Conservation (phyloP, 805 yeast species). For the Wickerhamiella parazyma region DNA sequence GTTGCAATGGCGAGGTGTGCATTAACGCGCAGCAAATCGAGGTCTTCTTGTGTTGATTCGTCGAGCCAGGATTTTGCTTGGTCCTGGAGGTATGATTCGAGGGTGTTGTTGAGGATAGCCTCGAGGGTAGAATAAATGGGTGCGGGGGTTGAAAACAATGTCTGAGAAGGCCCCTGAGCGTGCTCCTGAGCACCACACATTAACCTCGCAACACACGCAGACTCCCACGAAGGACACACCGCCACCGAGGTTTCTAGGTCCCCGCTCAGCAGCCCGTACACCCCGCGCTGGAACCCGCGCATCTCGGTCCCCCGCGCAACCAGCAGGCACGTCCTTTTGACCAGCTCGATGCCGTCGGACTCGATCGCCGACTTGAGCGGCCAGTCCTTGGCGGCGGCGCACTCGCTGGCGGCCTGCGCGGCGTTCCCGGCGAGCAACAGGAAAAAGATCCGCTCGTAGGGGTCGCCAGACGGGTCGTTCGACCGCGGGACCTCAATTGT, state of each 20-base stretch:
- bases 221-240: slow-evolving; percentile 1
- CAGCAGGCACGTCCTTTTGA: neutral
- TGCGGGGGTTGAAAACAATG: no score
- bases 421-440: neutral
- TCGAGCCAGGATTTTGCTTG: neutral
- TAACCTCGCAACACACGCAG: neutral
- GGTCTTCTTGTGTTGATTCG: neutral
- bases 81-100: neutral
- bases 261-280: slow-evolving; percentile 3
- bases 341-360: neutral
- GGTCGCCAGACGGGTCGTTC: neutral
- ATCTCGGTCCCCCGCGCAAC: neutral
- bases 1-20: slow-evolving; percentile 1
- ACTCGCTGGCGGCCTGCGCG: neutral
- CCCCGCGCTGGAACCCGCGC: neutral
- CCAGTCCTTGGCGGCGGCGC: neutral
- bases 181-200: no score
- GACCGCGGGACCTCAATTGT: neutral
- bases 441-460: neutral
- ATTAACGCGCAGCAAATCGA: neutral
- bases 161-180: no score
- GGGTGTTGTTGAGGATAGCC: neutral
- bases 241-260: neutral
- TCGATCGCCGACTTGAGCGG: slow-evolving; percentile 4
- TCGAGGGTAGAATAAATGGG: neutral